phyloP scores from a whole-genome alignment of 768 basidiomycete genomes.

The Xerocomellus intermedius region DNA sequence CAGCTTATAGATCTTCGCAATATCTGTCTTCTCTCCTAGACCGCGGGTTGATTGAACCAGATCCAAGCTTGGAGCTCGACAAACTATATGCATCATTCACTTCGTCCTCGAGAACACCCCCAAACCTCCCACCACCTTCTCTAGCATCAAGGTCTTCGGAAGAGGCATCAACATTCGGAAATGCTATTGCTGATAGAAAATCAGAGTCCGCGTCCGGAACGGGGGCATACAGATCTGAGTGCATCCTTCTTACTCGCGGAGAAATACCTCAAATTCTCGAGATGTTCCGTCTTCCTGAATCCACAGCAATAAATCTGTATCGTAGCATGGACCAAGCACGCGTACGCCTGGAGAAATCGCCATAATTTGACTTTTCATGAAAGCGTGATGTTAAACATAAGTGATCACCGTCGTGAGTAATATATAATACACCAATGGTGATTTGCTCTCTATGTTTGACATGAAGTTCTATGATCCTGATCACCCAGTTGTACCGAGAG shows the following conservation, averaged over 20 bases:
- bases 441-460: conserved; percentile 14
- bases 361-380: conserved; percentile 2
- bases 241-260: conserved; percentile 49
- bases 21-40: conserved; percentile 63
- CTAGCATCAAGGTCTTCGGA: conserved; percentile 11
- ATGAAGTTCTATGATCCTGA: neutral
- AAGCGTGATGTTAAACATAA: neutral
- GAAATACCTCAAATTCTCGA: conserved; percentile 52
- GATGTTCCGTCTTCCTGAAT: conserved; percentile 44
- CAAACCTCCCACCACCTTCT: conserved; percentile 7
- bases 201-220: neutral
- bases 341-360: conserved; percentile 26
- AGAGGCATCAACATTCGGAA: neutral
- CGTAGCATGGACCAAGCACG: conserved; percentile 64
- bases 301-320: conserved; percentile 49
- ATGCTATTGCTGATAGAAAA: neutral
- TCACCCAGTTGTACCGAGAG: neutral
- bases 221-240: conserved; percentile 16
- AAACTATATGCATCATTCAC: conserved; percentile 45
- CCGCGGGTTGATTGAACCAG: conserved; percentile 53
- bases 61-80: conserved; percentile 55
- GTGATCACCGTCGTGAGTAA: conserved; percentile 10
- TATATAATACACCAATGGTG: conserved; percentile 1
- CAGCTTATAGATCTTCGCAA: conserved; percentile 69
- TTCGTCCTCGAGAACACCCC: conserved; percentile 15